Base-by-base conservation (phyloP, 2,329 filamentous ascomycete species). In the Colletotrichum musicola region DNA sequence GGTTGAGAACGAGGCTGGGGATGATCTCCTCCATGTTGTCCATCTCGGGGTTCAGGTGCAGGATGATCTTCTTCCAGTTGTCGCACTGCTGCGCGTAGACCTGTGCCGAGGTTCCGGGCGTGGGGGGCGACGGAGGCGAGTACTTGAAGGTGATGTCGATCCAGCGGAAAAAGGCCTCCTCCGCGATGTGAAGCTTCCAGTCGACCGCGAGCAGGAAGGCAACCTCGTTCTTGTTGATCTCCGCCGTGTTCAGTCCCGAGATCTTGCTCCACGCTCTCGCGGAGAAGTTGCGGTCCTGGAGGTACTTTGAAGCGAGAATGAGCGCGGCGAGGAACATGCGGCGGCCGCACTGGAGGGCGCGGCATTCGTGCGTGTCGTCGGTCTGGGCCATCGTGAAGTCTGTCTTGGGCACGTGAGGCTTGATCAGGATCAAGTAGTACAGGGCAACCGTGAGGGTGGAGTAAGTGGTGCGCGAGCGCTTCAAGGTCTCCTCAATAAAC, bases 241-340 rank as follows among this genome's bases (percentile, higher is more conserved):
- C 96, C 64, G 89, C 85, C 4, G 94, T 95, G 78, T 93, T 94
- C 65, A 99, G 85, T n/a, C 96, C 96, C 18, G 96, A 98, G 74
- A 99, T 99, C 85, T 97, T 98, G 81, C 95, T 98, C 96, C 96
- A 99, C 49, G 96, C 96, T 64, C 95, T 91, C 56, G 96, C 94
- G 14, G 96, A 98, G 81, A 97, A 99, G 82, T 98, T 99, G 74
- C 95, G 92, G 79, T 99, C 96, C 81, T 99, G 96, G 54, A 99
- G 85, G 78, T 98, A 99, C 84, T 99, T 99, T 42, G 96, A 98
- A 2, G 96, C 96, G 64, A 99, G 86, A 73, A 99, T 98, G 70
- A 99, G 86, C 55, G 95, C 95, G 12, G 96, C 91, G 62, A 99
- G 87, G 78, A 99, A 98, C 95, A 98, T 98, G 76, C 96, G 94